Conservation (phyloP, 2,329 filamentous ascomycete genomes). For the Raffaelea albimanens region DNA sequence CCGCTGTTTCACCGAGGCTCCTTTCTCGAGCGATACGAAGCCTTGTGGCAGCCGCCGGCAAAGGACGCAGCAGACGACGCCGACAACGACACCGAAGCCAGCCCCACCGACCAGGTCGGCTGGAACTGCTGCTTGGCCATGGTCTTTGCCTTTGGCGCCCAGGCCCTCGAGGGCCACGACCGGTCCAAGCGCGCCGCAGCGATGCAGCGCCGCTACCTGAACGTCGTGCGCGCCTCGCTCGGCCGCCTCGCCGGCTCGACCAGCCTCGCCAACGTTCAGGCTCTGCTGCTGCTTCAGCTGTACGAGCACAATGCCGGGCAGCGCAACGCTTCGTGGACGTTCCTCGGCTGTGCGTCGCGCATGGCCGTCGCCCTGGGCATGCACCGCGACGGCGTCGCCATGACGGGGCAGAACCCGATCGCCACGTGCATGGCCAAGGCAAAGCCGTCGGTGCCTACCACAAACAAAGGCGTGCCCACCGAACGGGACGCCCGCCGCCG, state of each 20-base stretch:
- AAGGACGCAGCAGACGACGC: neutral
- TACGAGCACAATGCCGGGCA: slow-evolving; percentile 35
- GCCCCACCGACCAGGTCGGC: slow-evolving; percentile 6
- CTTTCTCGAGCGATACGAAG: slow-evolving; percentile 10
- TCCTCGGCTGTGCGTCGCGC: slow-evolving; percentile 30
- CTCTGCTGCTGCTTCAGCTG: slow-evolving; percentile 29
- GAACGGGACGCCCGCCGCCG: slow-evolving; percentile 21
- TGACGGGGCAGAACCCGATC: neutral
- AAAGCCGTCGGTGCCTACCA: too few species aligned
- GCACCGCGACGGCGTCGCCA: slow-evolving; percentile 20
- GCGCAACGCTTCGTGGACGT: slow-evolving; percentile 29
- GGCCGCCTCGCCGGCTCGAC: slow-evolving; percentile 13
- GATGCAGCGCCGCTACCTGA: slow-evolving; percentile 10
- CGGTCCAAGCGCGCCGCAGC: slow-evolving; percentile 3
- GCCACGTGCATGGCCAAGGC: neutral
- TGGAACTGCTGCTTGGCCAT: slow-evolving; percentile 14
- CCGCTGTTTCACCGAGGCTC: slow-evolving; percentile 8
- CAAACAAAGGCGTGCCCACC: slow-evolving; percentile 7
- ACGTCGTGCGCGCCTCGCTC: slow-evolving; percentile 9
- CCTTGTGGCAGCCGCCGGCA: slow-evolving; percentile 5
- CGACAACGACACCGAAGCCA: neutral
- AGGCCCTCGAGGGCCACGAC: slow-evolving; percentile 11
- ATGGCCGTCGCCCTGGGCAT: slow-evolving; percentile 34
- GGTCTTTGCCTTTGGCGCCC: slow-evolving; percentile 13
- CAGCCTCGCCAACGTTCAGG: slow-evolving; percentile 29